These are phyloP conservation scores for Oldenlandia corymbosa DNA, from an alignment of 257 asterid genomes.

Conservation along the genomic window DNA sequence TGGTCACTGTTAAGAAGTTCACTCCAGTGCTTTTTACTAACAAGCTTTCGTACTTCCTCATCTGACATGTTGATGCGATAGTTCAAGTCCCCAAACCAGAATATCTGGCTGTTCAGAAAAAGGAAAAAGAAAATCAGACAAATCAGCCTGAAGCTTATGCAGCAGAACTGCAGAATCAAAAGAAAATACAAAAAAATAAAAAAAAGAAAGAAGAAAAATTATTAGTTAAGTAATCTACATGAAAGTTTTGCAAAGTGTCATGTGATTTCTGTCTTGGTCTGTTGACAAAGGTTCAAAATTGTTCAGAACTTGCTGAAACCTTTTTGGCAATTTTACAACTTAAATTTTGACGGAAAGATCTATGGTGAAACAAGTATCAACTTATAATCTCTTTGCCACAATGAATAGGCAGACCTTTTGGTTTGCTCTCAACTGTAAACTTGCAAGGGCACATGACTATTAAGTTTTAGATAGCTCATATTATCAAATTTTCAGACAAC, in stretches of 20 bases:
- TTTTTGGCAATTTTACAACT: not conserved
- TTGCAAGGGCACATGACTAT: not conserved
- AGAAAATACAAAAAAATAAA: too few relatives aligned
- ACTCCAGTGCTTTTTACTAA: constrained; percentile 61
- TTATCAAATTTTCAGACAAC: not conserved
- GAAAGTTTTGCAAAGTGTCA: not conserved
- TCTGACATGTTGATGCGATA: constrained; percentile 74
- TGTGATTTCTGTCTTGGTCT: not conserved
- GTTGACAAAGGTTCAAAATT: not conserved
- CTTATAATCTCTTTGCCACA: not conserved
- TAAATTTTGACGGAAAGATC: too few relatives aligned
- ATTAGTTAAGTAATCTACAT: not conserved
- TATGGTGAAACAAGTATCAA: too few relatives aligned
- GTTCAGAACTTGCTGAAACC: not conserved
- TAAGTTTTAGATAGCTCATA: not conserved
- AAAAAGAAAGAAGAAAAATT: too few relatives aligned
- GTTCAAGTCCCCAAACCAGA: constrained; percentile 97
- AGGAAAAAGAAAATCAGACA: not conserved
- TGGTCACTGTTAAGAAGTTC: constrained; percentile 74
- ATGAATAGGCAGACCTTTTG: not conserved
- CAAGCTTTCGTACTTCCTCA: constrained; percentile 61
- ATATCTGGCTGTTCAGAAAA: constrained; percentile 66
- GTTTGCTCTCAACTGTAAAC: not conserved
- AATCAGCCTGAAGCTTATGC: not conserved
- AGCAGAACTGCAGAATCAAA: too few relatives aligned